Evolutionary conservation across 805 yeast species (phyloP).

Genomic region (Kazachstania kunashirensis): DNA sequence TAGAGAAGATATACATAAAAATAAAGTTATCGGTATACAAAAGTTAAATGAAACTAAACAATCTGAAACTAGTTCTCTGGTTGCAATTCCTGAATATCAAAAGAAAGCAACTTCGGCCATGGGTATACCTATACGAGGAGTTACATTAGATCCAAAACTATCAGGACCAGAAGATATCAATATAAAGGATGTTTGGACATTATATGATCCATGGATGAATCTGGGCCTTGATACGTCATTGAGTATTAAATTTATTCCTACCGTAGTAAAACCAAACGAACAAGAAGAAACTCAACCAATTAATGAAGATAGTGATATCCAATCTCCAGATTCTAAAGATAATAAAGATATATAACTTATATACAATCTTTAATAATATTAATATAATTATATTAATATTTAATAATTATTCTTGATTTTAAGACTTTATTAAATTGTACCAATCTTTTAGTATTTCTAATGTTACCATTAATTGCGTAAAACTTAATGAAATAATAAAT

Average conservation of each 20-base stretch:
- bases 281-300: not conserved
- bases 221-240: slow-evolving; percentile 29
- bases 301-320: slow-evolving; percentile 2
- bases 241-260: slow-evolving; percentile 30
- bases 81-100: not conserved
- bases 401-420: too few relatives aligned
- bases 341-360: too few relatives aligned
- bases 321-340: slow-evolving; percentile 4
- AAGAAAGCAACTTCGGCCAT: not conserved
- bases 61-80: not conserved
- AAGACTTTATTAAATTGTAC: too few relatives aligned
- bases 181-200: slow-evolving; percentile 24
- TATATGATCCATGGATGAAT: slow-evolving; percentile 31
- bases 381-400: too few relatives aligned
- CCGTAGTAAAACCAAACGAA: slow-evolving; percentile 10
- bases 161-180: slow-evolving; percentile 19
- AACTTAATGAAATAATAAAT: too few relatives aligned
- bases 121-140: slow-evolving; percentile 11
- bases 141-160: slow-evolving; percentile 14
- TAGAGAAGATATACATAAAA: slow-evolving; percentile 9
- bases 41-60: not conserved
- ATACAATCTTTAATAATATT: too few relatives aligned
- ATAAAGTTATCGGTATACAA: not conserved
- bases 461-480: too few relatives aligned
- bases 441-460: too few relatives aligned